Evolutionary conservation across 345 rosid species (phyloP), one percentile per base, ranked within the genome.

Genomic region (Populus deltoides): DNA sequence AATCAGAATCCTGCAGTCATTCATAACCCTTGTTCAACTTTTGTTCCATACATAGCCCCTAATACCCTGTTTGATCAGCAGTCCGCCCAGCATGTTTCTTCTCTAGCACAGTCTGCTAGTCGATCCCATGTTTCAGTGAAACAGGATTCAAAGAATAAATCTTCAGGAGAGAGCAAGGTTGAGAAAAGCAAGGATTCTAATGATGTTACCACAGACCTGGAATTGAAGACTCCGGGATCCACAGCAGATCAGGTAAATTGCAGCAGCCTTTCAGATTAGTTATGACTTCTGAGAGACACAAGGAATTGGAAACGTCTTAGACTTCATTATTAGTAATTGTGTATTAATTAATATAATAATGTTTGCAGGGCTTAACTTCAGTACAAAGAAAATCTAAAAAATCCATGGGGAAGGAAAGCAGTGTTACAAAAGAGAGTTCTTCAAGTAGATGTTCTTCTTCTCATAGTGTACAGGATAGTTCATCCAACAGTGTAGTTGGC

Each of bases 141-240:
- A 78, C 85, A 85, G 80, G 89, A 87, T 43, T 85, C 88, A 35
- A 86, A 80, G 84, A 74, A 81, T 75, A 92, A 86, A 87, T 79
- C 84, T 67, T 87, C 92, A 62, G 83, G 84, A 77, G 93, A 90
- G 77, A 89, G 89, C 85, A 91, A 84, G 79, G 70, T 75, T 45
- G 90, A 87, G 72, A 90, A 87, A 75, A 82, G 84, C 31, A 85
- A 81, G 75, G 90, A 85, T 75, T 93, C 97, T 17, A 86, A 87
- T 51, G 90, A 93, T 74, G 90, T 94, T 20, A 85, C 90, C 18
- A 93, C 97, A 16, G 92, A 94, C 74, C 90, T 94, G 47, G 97
- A 91, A 90, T 83, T 94, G 82, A 94, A 94, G 82, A 93, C 92
- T 65, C 97, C 98, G 18, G 97, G 97, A 69, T 90, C 94, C 18